Conservation (phyloP, 306 rosid species). For the Rubus parviflorus region DNA sequence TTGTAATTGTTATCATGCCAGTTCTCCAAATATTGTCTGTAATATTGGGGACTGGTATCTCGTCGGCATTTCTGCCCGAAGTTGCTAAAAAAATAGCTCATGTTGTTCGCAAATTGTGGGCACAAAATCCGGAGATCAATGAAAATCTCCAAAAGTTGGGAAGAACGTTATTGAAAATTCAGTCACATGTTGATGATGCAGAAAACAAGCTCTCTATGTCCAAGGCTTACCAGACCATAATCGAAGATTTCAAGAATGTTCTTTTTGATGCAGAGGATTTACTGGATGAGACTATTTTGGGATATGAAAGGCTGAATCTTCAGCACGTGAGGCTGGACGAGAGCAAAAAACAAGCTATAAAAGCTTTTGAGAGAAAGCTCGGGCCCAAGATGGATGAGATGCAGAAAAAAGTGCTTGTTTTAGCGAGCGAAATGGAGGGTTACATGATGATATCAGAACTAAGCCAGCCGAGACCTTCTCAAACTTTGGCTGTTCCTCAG, state of each 20-base stretch:
- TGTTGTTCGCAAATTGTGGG: background rate
- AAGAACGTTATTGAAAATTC: conserved; percentile 22
- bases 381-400: background rate
- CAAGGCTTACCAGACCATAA: background rate
- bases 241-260: conserved; percentile 4
- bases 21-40: too few relatives aligned
- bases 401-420: background rate
- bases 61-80: conserved; percentile 4
- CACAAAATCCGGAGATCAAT: background rate
- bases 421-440: conserved; percentile 15
- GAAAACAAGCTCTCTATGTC: background rate
- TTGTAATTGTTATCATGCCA: too few relatives aligned
- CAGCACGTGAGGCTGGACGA: background rate
- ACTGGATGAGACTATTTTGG: conserved; percentile 3
- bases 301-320: background rate
- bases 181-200: background rate
- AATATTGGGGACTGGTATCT: background rate
- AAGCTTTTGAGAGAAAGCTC: background rate
- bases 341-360: background rate
- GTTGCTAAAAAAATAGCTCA: background rate
- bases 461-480: background rate
- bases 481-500: background rate
- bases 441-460: background rate
- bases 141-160: conserved; percentile 9
- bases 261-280: conserved; percentile 25